phyloP scores from a whole-genome alignment of 2,329 filamentous ascomycete genomes.

The Aspergillus arachidicola region DNA sequence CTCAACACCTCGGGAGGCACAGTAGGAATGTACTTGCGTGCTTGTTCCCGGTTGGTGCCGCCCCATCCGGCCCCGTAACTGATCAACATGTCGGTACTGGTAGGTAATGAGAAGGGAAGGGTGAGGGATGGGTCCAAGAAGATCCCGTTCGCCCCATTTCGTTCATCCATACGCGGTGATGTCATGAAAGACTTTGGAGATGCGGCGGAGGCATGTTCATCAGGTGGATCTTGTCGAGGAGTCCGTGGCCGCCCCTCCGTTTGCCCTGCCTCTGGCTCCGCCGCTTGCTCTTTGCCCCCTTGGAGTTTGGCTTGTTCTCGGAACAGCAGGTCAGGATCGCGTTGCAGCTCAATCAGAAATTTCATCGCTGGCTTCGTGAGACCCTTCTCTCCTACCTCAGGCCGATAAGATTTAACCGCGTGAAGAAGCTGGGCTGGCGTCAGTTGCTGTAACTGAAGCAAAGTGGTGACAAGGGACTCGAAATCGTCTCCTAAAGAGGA shows the following conservation, averaged over 20 bases:
- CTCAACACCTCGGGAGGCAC: constrained; percentile 91
- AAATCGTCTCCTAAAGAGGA: constrained; percentile 90
- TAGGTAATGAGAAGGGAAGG: constrained; percentile 92
- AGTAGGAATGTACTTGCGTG: constrained; percentile 92
- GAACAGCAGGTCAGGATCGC: constrained; percentile 65
- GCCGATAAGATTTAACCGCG: constrained; percentile 86
- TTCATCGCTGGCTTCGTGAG: constrained; percentile 86
- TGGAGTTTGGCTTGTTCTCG: constrained; percentile 38
- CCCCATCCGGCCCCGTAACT: constrained; percentile 94
- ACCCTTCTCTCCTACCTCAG: constrained; percentile 92
- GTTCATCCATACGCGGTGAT: constrained; percentile 32
- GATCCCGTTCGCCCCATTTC: constrained; percentile 45
- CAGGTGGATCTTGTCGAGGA: constrained; percentile 25
- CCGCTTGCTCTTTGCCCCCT: constrained; percentile 26
- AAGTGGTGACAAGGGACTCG: constrained; percentile 81
- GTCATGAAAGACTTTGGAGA: constrained; percentile 27
- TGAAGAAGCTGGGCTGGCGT: constrained; percentile 89
- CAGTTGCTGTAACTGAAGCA: constrained; percentile 84
- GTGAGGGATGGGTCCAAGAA: constrained; percentile 88
- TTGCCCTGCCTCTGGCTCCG: constrained; percentile 17
- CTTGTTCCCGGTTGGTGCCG: constrained; percentile 85
- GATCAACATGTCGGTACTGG: constrained; percentile 95
- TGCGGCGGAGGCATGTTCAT: constrained; percentile 18
- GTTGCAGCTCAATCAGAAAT: constrained; percentile 79
- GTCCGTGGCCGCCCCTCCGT: constrained; percentile 33